Evolutionary conservation across 73 alveolate species (phyloP), one percentile per base, ranked within the genome.

Genomic region (Effrenium voratum): DNA sequence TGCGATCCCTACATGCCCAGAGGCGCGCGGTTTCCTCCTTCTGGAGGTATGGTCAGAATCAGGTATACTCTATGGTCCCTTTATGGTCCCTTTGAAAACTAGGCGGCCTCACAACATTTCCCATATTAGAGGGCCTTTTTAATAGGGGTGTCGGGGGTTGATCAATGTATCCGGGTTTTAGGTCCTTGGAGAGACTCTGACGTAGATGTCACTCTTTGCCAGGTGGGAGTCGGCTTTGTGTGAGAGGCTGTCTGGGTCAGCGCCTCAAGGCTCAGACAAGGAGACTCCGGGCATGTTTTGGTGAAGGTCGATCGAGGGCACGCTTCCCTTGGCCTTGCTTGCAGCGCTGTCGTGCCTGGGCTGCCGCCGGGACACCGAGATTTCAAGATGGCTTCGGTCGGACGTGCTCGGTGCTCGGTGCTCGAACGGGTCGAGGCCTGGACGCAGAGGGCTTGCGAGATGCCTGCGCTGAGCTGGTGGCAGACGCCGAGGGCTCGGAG

Each of bases 151-250:
- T 52, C 19, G 63, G 63, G 63, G 63, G 63, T 52, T 52, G 8
- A 52, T 8, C 26, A 19, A 8, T 19, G n/a, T 12, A 52, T 52
- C 19, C 19, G 63, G 63, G 63, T 52, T 52, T 52, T 52, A 52
- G 63, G 63, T 8, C 26, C 19, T 52, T 52, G 8, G 19, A 19
- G 63, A 19, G 63, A 12, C 19, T 52, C 8, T 8, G 63, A 19
- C n/a, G n/a, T n/a, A n/a, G n/a, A n/a, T n/a, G n/a, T n/a, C n/a
- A n/a, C n/a, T 36, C 5, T 38, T 55, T 6, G 30, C 30, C 46
- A 90, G 97, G 97, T 90, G 97, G 97, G 97, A 90, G 47, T 90
- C 97, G 4, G 97, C 97, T 32, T 76, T 90, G 73, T 90, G 97
- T 87, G 97, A 90, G 43, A 44, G 97, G 50, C 80, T 90, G 24